A percentile compares a stretch with the other conserved stretches of the same genome.
Evolutionary conservation across 176 grass and related monocot genomes (phyloP).

Genomic region (Elymus sibiricus): DNA sequence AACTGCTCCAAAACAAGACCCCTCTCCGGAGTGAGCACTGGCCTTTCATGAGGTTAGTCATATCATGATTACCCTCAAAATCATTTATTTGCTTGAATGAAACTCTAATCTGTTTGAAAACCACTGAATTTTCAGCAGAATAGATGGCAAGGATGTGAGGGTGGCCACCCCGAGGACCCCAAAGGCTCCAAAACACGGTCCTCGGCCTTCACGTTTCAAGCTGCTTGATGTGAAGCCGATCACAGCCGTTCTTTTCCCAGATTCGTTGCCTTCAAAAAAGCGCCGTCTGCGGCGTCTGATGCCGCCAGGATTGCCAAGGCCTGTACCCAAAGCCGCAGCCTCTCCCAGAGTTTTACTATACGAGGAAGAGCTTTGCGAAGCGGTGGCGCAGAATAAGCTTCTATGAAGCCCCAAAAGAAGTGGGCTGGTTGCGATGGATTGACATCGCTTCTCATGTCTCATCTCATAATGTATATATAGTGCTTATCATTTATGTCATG

Average conservation of each 20-base stretch:
- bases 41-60: conserved; percentile 64
- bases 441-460: background rate
- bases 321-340: conserved; percentile 52
- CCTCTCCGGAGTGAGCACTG: conserved; percentile 73
- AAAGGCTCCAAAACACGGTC: conserved; percentile 64
- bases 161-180: conserved; percentile 59
- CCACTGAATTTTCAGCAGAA: conserved; percentile 33
- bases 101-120: conserved; percentile 16
- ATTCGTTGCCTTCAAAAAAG: conserved; percentile 41
- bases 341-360: conserved; percentile 63
- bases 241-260: conserved; percentile 83
- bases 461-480: conserved; percentile 28
- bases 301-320: conserved; percentile 73
- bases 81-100: background rate
- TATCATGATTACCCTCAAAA: background rate
- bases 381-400: conserved; percentile 95
- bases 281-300: conserved; percentile 23
- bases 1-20: conserved; percentile 65
- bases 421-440: background rate
- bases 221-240: conserved; percentile 73
- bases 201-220: conserved; percentile 50
- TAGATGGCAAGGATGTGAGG: conserved; percentile 45
- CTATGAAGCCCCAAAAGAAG: conserved; percentile 40
- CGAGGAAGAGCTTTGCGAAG: conserved; percentile 89
- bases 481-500: conserved; percentile 21